phyloP scores from a whole-genome alignment of 73 alveolate genomes.

The Paramecium pentaurelia region DNA sequence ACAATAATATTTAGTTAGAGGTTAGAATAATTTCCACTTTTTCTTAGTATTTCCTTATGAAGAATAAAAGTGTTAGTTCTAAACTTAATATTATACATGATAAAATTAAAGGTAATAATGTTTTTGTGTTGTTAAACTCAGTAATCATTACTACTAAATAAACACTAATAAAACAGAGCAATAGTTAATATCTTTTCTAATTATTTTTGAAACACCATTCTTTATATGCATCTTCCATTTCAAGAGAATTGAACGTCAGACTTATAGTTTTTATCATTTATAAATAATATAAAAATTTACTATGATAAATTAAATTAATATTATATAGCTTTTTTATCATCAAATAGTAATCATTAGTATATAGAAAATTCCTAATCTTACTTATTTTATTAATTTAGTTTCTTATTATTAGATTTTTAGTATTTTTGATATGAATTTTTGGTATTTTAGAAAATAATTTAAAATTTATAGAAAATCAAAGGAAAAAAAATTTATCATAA shows the following conservation, averaged over 20 bases:
- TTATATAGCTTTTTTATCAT: no score
- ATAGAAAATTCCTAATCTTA: no score
- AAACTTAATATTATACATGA: not conserved
- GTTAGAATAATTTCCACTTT: not conserved
- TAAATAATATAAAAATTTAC: not conserved
- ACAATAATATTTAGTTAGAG: not conserved
- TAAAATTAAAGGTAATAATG: not conserved
- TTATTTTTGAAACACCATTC: not conserved
- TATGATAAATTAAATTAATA: no score
- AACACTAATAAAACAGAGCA: not conserved
- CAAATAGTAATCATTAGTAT: no score
- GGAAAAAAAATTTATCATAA: not conserved
- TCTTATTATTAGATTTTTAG: no score
- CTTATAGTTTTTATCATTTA: not conserved
- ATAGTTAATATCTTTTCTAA: not conserved
- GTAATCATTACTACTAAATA: not conserved
- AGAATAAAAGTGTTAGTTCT: not conserved
- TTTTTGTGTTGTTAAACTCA: not conserved
- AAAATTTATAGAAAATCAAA: not conserved
- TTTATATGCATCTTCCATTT: not conserved
- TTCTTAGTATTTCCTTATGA: no score
- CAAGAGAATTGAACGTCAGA: not conserved
- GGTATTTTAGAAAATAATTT: no score
- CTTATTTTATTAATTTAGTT: no score
- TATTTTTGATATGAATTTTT: no score